A percentile compares a stretch with the other conserved stretches of the same genome.
These are phyloP conservation scores for Alternaria angustiovoidea DNA, from an alignment of 2,329 filamentous ascomycete genomes.

Conservation along the genomic window DNA sequence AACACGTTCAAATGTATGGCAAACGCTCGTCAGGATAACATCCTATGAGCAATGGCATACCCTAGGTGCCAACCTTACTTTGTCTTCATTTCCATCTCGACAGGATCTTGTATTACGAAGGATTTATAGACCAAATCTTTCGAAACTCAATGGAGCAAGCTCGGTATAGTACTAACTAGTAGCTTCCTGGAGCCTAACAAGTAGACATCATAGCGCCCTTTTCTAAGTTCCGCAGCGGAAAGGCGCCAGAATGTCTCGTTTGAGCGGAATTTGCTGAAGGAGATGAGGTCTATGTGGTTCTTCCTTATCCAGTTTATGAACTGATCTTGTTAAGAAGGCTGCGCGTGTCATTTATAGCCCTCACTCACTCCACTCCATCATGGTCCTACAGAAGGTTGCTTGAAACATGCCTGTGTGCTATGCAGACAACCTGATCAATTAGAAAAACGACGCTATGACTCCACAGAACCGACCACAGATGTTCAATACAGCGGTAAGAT, in stretches of 20 bases:
- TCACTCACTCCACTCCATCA: too few species aligned
- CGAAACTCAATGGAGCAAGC: neutral
- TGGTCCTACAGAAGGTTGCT: too few species aligned
- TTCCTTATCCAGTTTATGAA: neutral
- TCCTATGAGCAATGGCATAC: neutral
- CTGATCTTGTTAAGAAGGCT: too few species aligned
- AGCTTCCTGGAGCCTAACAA: neutral
- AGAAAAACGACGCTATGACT: neutral
- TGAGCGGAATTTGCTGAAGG: neutral
- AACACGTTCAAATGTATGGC: neutral
- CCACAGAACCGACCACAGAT: neutral
- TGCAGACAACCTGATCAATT: too few species aligned
- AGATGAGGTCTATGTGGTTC: neutral
- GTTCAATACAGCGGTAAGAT: neutral
- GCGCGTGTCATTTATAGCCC: too few species aligned
- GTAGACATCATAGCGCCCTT: neutral
- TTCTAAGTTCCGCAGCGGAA: neutral
- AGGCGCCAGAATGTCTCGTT: neutral
- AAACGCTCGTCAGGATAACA: neutral
- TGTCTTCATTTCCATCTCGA: neutral
- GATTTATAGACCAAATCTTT: neutral
- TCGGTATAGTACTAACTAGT: neutral
- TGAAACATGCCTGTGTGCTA: too few species aligned
- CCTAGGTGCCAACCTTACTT: neutral
- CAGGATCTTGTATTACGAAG: neutral